Evolutionary conservation across 768 basidiomycete species (phyloP).

Genomic region (Pisolithus microcarpus): DNA sequence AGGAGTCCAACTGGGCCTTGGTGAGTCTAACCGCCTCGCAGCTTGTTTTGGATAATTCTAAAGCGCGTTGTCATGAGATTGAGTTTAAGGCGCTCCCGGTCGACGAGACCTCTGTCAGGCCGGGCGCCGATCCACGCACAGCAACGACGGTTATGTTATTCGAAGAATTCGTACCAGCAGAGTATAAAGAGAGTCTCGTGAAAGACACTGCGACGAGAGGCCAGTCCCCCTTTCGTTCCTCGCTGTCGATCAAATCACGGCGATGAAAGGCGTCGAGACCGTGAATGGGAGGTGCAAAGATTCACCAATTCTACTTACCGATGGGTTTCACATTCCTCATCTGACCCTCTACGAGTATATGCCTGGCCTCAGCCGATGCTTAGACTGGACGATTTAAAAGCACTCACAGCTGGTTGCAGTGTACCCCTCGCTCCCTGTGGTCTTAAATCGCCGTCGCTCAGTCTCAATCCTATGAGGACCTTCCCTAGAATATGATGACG

Average conservation of each 20-base stretch:
- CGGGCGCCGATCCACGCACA: conserved; percentile 56
- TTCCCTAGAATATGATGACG: too few relatives aligned
- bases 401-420: too few relatives aligned
- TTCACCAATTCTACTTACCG: too few relatives aligned
- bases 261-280: conserved; percentile 63
- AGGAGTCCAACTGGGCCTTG: conserved; percentile 89
- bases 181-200: conserved; percentile 71
- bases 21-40: conserved; percentile 38
- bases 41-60: background rate
- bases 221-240: conserved; percentile 64
- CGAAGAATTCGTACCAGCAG: conserved; percentile 89
- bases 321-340: too few relatives aligned
- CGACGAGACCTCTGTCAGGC: conserved; percentile 13
- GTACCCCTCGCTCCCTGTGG: too few relatives aligned
- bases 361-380: too few relatives aligned
- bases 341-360: too few relatives aligned
- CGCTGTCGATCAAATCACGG: conserved; percentile 34
- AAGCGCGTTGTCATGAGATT: conserved; percentile 40
- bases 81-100: conserved; percentile 78
- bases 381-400: too few relatives aligned
- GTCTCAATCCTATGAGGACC: too few relatives aligned
- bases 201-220: conserved; percentile 45
- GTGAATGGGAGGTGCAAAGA: too few relatives aligned
- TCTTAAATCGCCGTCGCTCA: too few relatives aligned
- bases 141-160: conserved; percentile 70